Evolutionary conservation across 2,329 filamentous ascomycete genomes (phyloP), one percentile per base, ranked within the genome.

Genomic region (Beauveria rudraprayagi): DNA sequence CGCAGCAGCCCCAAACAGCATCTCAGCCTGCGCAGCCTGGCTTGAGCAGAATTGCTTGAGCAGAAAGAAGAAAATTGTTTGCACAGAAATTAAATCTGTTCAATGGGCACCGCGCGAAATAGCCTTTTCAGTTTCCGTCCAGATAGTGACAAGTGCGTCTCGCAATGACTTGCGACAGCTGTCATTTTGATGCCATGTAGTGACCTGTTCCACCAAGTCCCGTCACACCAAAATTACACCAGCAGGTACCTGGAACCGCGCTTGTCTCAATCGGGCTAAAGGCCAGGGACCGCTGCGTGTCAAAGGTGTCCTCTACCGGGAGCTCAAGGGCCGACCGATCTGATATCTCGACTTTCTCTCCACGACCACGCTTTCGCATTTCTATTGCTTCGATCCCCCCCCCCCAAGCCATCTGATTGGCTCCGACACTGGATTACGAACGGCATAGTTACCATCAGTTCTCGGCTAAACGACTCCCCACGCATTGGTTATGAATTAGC

Each of bases 251-350:
- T 26, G 7, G 14, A 5, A 11, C 24, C 11, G 5, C 28, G 24
- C 43, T 48, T 48, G 19, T 30, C 56, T 37, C 37, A 41, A 43
- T 40, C 16, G 3, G 46, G 46, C 34, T 24, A 50, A 16, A 34
- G 5, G 30, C 46, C 34, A 58, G 34, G 56, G 37, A 50, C 56
- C 55, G 34, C 37, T 46, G 30, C 19, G 30, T 41, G 46, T 51
- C 34, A 41, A 58, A 58, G 56, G 56, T 58, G 56, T 58, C 56
- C 56, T 58, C 34, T 57, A 40, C 40, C 7, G 3, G 34, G 16
- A 47, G 26, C 9, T 22, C 1, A 24, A 8, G 41, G 11, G 19
- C 52, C 41, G 41, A 56, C 52, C 41, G 41, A 56, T 47, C 54
- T 47, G 43, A 24, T 47, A 58, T 58, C 56, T 34, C 3, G 24